These are phyloP conservation scores for Scutellaria galericulata DNA, from an alignment of 257 asterid genomes.

Conservation along the genomic window DNA sequence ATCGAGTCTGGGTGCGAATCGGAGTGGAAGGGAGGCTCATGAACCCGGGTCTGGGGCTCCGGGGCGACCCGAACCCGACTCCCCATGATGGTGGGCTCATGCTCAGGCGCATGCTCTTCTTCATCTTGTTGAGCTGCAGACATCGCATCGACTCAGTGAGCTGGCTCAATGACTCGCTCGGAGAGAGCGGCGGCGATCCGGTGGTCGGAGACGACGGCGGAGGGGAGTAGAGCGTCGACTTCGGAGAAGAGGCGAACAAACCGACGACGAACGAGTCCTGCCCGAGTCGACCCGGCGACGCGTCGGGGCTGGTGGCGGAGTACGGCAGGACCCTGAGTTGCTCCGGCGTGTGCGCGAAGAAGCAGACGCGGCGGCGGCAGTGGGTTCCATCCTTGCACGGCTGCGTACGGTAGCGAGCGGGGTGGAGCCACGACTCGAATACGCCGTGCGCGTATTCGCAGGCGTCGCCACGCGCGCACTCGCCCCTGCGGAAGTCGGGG, in stretches of 20 bases:
- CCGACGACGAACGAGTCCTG: slow-evolving; percentile 32
- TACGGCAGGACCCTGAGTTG: slow-evolving; percentile 67
- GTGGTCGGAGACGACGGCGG: slow-evolving; percentile 55
- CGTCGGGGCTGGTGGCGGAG: slow-evolving; percentile 49
- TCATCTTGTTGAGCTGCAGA: slow-evolving; percentile 61
- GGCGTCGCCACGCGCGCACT: slow-evolving; percentile 71
- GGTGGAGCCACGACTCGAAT: slow-evolving; percentile 94
- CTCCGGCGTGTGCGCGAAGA: slow-evolving; percentile 86
- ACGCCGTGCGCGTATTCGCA: slow-evolving; percentile 96
- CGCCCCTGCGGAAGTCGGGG: slow-evolving; percentile 75
- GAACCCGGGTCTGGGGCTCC: slow-evolving; percentile 67
- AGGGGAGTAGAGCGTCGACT: slow-evolving; percentile 50
- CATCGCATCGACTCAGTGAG: slow-evolving; percentile 63
- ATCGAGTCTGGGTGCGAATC: slow-evolving; percentile 42
- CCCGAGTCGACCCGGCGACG: slow-evolving; percentile 46
- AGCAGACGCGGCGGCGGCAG: slow-evolving; percentile 86
- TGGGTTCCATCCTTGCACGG: slow-evolving; percentile 88
- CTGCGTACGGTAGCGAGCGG: slow-evolving; percentile 89
- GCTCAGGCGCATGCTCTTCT: slow-evolving; percentile 46
- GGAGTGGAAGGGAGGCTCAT: slow-evolving; percentile 71
- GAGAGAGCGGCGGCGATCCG: slow-evolving; percentile 68
- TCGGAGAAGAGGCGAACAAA: slow-evolving; percentile 42
- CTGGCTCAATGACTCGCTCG: slow-evolving; percentile 49
- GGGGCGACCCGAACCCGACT: slow-evolving; percentile 54
- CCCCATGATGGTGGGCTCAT: slow-evolving; percentile 67